Evolutionary conservation across 306 rosid species (phyloP), one percentile per base, ranked within the genome.

Genomic region (Leucaena leucocephala): DNA sequence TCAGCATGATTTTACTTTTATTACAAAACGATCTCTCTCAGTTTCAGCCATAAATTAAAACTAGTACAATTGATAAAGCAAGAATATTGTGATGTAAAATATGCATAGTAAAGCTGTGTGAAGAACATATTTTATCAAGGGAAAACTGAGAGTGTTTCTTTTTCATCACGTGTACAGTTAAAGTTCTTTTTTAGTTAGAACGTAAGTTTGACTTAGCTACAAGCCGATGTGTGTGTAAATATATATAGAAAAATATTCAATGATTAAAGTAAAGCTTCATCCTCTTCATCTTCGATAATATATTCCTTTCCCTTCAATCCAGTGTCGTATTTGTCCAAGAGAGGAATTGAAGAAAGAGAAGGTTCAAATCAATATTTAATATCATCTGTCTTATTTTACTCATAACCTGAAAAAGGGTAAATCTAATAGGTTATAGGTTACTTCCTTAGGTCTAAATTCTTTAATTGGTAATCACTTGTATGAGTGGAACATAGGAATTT

Each of bases 351-450:
- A 27, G 27, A 27, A 27, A 27, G 27, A 27, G 27, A 27, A 27
- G 27, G 27, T 27, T 27, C 27, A 27, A 27, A 57, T 57, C 8
- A 55, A 3, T 3, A 14, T 7, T 38, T 49, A 11, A 42, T 10
- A 38, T 11, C 22, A 33, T 14, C 65, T 8, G 55, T 50, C 65
- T 50, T 66, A 66, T 49, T 55, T 78, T 54, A 66, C 68, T 27
- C 63, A 45, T 4, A 45, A 40, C n/a, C 43, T 42, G 50, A 66
- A 67, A 87, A 68, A 71, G 54, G 43, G 74, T 48, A 75, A 82
- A 71, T 74, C 68, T 45, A 71, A 76, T 71, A 71, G 45, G 83
- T 55, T 39, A 76, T 71, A 71, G 45, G 83, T 55, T 39, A 12
- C 54, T 14, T 4, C 42, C 27, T 14, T 42, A 40, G 57, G 69